Base-by-base conservation (phyloP, 345 rosid species). In the Passiflora organensis region DNA sequence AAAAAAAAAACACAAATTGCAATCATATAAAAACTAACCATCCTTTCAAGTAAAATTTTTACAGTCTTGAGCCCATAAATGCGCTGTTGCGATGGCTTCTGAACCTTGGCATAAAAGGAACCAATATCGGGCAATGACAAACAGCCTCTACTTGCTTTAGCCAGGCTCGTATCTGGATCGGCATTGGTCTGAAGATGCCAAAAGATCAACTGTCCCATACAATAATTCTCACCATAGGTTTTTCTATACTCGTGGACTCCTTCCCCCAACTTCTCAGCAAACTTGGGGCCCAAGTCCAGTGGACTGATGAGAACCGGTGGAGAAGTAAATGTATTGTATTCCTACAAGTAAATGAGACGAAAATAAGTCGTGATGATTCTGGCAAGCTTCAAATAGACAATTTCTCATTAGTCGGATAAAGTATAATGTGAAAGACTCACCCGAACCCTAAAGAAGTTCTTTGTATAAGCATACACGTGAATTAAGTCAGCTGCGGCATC, bases 401-500 rank as follows among this genome's bases (percentile, higher is more conserved):
- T 21, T 44, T 3, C 18, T 32, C 37, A 42, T 16, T 24, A 50
- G 49, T 20, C 21, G 23, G 45, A 32, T 21, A 41, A 39, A 24
- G 12, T 4, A 5, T 32, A 18, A 6, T 2, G 23, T 10, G 47
- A 39, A 64, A 44, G 23, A 71, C 91, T 75, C 49, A 89, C 99
- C 76, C 68, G 80, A 76, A 94, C 71, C 80, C 75, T 83, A 60
- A 83, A 79, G 68, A 85, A 94, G 71, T 76, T 72, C 73, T 90
- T 89, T 37, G 95, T 89, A 66, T 87, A 81, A 25, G 99, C 99
- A 65, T 89, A 89, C 52, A 85, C 67, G 66, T 94, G 97, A 68
- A 94, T 78, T 75, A 94, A 79, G 79, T 94, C 99, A 64, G 99
- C 99, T 43, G 99, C 97, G 55, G 99, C 99, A 67, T 94, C 99